Conservation (phyloP, 2,329 filamentous ascomycete species). For the Fonsecaea monophora region DNA sequence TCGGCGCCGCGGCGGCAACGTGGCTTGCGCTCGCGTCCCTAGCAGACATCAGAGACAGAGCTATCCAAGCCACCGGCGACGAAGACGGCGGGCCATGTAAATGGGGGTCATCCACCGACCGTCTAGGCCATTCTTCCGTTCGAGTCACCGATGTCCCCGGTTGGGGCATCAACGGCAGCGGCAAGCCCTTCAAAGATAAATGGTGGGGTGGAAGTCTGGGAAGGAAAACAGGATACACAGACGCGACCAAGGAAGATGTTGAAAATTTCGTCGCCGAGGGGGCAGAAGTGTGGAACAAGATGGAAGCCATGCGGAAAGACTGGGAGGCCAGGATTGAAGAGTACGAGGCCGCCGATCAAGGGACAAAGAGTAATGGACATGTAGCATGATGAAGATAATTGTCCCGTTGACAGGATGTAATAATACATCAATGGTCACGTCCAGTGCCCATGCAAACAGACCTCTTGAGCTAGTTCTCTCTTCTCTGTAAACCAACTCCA, state of each 20-base stretch:
- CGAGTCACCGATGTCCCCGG: constrained; percentile 79
- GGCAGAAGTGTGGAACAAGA: constrained; percentile 68
- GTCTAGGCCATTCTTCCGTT: constrained; percentile 65
- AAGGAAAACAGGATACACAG: constrained; percentile 64
- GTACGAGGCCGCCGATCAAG: constrained; percentile 44
- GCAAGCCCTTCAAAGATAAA: constrained; percentile 43
- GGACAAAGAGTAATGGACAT: constrained; percentile 18
- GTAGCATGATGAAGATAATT: not conserved
- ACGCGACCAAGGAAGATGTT: constrained; percentile 67
- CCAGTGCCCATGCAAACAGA: too few relatives aligned
- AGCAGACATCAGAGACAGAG: constrained; percentile 47
- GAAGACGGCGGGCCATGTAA: constrained; percentile 70
- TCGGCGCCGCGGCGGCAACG: constrained; percentile 75
- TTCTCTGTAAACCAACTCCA: not conserved
- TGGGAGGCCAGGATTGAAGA: constrained; percentile 64
- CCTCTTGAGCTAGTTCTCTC: not conserved
- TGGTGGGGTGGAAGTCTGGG: constrained; percentile 57
- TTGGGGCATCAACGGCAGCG: constrained; percentile 72
- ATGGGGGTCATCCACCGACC: constrained; percentile 79
- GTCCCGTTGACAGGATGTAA: too few relatives aligned
- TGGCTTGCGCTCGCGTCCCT: constrained; percentile 77
- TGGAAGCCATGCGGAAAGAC: constrained; percentile 72
- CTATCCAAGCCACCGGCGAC: constrained; percentile 62
- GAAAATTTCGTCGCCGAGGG: constrained; percentile 69
- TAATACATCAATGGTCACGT: too few relatives aligned